Percentiles rank a stretch among this genome's conserved stretches.
Evolutionary conservation across 495 filamentous ascomycete species (phyloP).

Genomic region (Tirmania nivea): DNA sequence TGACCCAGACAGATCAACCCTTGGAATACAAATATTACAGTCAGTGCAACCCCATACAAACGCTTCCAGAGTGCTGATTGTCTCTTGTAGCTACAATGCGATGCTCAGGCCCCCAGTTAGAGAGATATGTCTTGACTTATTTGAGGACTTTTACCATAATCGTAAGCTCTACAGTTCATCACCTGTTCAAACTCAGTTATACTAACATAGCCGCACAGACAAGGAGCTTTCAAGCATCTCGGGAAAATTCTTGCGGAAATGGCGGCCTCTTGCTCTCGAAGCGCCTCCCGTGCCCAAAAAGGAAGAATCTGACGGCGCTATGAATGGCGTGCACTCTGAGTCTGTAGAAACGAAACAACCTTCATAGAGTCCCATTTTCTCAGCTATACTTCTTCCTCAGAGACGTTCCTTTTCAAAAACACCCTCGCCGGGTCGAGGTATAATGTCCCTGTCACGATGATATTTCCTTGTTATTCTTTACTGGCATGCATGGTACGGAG

Average conservation of each 20-base stretch:
- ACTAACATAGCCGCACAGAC: constrained; percentile 1
- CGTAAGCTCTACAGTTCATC: constrained; percentile 28
- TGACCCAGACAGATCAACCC: constrained; percentile 58
- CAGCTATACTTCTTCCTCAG: too few relatives aligned
- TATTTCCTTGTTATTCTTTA: too few relatives aligned
- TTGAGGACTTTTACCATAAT: constrained; percentile 70
- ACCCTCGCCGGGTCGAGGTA: too few relatives aligned
- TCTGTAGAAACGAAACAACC: too few relatives aligned
- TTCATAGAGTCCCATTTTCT: too few relatives aligned
- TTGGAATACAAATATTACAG: constrained; percentile 40
- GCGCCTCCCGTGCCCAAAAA: constrained; percentile 8
- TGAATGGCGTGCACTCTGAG: too few relatives aligned
- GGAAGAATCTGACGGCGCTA: too few relatives aligned
- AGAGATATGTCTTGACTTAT: constrained; percentile 55
- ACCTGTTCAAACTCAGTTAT: too few relatives aligned
- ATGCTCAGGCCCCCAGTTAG: constrained; percentile 70
- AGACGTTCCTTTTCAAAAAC: too few relatives aligned
- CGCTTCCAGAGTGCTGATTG: constrained; percentile 20
- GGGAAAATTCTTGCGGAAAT: constrained; percentile 31
- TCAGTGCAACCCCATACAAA: constrained; percentile 25
- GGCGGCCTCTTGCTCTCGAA: constrained; percentile 30
- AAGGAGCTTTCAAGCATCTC: constrained; percentile 33
- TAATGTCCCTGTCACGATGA: too few relatives aligned
- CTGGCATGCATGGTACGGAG: too few relatives aligned
- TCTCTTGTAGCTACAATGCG: constrained; percentile 41